Base-by-base conservation (phyloP, 495 filamentous ascomycete species). In the Hyaloscypha variabilis region DNA sequence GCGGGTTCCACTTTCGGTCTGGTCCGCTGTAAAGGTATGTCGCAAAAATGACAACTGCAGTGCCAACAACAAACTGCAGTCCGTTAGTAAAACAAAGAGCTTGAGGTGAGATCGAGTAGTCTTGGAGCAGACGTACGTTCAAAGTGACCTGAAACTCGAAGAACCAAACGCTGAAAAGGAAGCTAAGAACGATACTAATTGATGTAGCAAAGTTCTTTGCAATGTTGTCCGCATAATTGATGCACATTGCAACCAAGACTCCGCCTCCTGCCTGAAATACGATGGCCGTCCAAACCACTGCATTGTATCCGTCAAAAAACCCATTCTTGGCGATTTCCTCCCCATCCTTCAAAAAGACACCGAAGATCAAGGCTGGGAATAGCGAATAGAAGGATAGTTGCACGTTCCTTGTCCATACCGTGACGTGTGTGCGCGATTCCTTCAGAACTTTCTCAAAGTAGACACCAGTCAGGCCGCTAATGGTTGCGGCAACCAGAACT, bases 361-460 rank as follows among this genome's bases (percentile, higher is more conserved):
- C 94, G 64, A 96, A 83, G 66, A 97, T 87, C 0, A 97, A 78
- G 1, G 93, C 91, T 0, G 93, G 90, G 69, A 97, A 91, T 6
- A 97, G 78, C 5, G 93, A 96, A 77, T 96, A 97, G 70, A 97
- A 88, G 0, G 93, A 91, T 26, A 98, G 82, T 75, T 99, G 95
- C 58, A 97, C 89, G 71, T 99, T 99, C 34, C 95, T 87, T 49
- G 95, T 87, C 95, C 95, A 98, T 23, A 97, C 77, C 1, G 92
- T 92, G 1, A 83, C 87, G 4, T 84, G 76, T 25, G 80, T 84
- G 13, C 82, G 83, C 28, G 90, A 88, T 66, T 97, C 91, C 73
- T 94, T 96, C 55, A 98, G 80, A 0, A 97, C 89, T 76, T 96
- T 97, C 78, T 99, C 95, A 72, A 98, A 97, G 74, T 94, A 96